Base-by-base conservation (phyloP, 176 grass and related monocot species). In the Aegilops sharonensis region DNA sequence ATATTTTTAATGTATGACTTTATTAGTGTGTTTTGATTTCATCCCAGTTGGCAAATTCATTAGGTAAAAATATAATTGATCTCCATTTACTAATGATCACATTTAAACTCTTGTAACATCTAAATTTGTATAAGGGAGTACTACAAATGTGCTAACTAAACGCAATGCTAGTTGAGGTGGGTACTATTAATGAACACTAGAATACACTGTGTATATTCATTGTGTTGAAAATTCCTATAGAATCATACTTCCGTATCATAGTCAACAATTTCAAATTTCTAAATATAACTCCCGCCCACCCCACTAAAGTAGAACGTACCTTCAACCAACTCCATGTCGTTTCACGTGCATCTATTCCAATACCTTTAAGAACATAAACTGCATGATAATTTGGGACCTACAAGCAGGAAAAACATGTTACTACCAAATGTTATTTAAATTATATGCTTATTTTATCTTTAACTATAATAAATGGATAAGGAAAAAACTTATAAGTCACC, bases 301-400 rank as follows among this genome's bases (percentile, higher is more conserved):
- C 6, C 15, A 36, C 2, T 69, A 43, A 72, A 86, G 39, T 52
- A 72, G 15, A 78, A 32, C 61, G 40, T 89, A 94, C 94, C 92
- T 97, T 92, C 76, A 97, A 79, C 92, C 94, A 97, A 79, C 24
- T 24, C 94, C 94, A 97, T 77, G 86, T 35, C 20, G 72, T 87
- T 89, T 94, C 90, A 25, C 90, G 92, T 69, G 88, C 80, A 81
- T 94, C 42, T 72, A 76, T 84, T 8, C 29, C 52, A 54, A 89
- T 66, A 87, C 73, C 82, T 78, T 37, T 6, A 86, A 97, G 84
- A 24, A 91, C 11, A 83, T 77, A 80, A 85, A 83, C 5, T 71
- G 86, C 88, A 87, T 94, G 92, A 83, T 97, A 84, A 65, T 90
- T 90, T 67, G 88, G 87, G 77, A 97, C 80, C 94, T 97, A 70